Evolutionary conservation across 2,329 filamentous ascomycete genomes (phyloP).

Genomic region (Drechmeria coniospora): DNA sequence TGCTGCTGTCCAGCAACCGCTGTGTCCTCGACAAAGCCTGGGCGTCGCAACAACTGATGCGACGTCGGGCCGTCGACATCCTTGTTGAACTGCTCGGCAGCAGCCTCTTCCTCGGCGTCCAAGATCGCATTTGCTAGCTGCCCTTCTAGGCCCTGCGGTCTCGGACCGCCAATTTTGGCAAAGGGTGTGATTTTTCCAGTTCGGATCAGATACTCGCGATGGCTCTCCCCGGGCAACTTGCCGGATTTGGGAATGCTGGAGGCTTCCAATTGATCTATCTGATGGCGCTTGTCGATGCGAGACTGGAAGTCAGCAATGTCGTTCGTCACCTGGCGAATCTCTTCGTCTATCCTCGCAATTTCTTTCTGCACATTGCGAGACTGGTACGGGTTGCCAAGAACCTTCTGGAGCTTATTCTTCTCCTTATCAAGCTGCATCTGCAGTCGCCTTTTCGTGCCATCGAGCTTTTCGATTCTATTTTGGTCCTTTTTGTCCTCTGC

Average conservation of each 20-base stretch:
- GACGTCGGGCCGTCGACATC: slow-evolving; percentile 38
- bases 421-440: slow-evolving; percentile 47
- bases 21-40: slow-evolving; percentile 48
- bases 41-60: slow-evolving; percentile 57
- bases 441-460: slow-evolving; percentile 40
- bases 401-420: slow-evolving; percentile 28
- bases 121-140: slow-evolving; percentile 63
- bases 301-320: slow-evolving; percentile 70
- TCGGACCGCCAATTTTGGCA: slow-evolving; percentile 55
- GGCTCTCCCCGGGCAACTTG: slow-evolving; percentile 62
- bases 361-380: slow-evolving; percentile 47
- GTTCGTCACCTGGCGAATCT: slow-evolving; percentile 47
- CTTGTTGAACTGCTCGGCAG: slow-evolving; percentile 24
- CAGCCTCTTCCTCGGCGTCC: slow-evolving; percentile 63
- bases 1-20: slow-evolving; percentile 3
- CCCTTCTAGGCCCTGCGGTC: slow-evolving; percentile 45
- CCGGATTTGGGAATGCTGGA: slow-evolving; percentile 32
- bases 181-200: slow-evolving; percentile 98
- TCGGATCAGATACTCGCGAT: slow-evolving; percentile 79
- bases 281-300: slow-evolving; percentile 63
- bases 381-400: slow-evolving; percentile 29
- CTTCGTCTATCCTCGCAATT: slow-evolving; percentile 47
- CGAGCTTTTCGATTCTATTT: slow-evolving; percentile 44
- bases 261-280: slow-evolving; percentile 30
- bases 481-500: slow-evolving; percentile 48